Conservation (phyloP, 2,329 filamentous ascomycete genomes). For the Malbranchea zuffiana region DNA sequence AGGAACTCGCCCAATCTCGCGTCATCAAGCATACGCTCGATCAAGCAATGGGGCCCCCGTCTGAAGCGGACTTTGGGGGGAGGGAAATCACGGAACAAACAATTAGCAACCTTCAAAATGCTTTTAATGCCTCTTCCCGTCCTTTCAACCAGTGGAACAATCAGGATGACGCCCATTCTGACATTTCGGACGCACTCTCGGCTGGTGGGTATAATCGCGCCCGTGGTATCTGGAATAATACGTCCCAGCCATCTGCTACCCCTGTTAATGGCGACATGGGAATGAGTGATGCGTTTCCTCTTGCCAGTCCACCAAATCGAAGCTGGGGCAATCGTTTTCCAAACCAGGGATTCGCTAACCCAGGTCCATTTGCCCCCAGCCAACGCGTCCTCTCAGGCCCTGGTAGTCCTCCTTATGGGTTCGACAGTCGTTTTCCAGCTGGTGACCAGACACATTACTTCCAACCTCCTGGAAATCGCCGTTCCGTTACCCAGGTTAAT, state of each 20-base stretch:
- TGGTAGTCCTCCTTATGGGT: slow-evolving; percentile 23
- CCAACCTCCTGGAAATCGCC: slow-evolving; percentile 22
- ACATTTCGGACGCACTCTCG: slow-evolving; percentile 35
- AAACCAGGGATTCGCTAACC: slow-evolving; percentile 17
- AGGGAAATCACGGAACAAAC: slow-evolving; percentile 43
- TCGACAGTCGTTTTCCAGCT: slow-evolving; percentile 22
- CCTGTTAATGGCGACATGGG: no score
- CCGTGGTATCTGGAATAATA: slow-evolving; percentile 25
- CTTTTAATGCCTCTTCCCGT: slow-evolving; percentile 43
- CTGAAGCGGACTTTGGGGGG: slow-evolving; percentile 41
- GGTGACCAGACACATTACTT: slow-evolving; percentile 26
- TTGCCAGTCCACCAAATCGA: no score
- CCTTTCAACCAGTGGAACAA: slow-evolving; percentile 34
- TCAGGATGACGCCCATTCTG: slow-evolving; percentile 36
- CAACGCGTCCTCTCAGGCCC: slow-evolving; percentile 30
- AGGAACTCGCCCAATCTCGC: slow-evolving; percentile 50
- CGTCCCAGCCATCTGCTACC: slow-evolving; percentile 12
- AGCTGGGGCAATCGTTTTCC: slow-evolving; percentile 23
- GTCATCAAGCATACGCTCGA: slow-evolving; percentile 52
- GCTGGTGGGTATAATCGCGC: slow-evolving; percentile 33
- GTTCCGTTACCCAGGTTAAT: slow-evolving; percentile 23
- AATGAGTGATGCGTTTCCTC: no score
- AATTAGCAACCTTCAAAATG: slow-evolving; percentile 40
- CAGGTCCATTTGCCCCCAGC: slow-evolving; percentile 18
- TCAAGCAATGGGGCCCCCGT: slow-evolving; percentile 45